Evolutionary conservation across 2,329 filamentous ascomycete genomes (phyloP), one percentile per base, ranked within the genome.

Genomic region (Xylariaceae sp.): DNA sequence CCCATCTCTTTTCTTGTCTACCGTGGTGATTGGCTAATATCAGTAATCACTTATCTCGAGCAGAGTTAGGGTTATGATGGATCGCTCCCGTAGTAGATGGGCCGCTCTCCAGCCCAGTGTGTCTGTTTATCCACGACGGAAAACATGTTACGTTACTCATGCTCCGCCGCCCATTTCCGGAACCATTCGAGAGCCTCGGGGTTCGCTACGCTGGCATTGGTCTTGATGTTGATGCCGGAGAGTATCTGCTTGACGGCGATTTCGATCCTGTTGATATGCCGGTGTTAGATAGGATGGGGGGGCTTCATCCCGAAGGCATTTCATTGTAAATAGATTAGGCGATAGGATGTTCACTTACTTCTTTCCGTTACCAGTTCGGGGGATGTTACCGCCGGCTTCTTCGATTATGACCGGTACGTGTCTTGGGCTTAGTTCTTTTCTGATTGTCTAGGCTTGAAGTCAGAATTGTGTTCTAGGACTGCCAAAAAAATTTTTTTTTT

Each of bases 171-270:
- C 92, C 92, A 97, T 34, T 79, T 73, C 61, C 83, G 80, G 72
- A 96, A 97, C 88, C 90, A 97, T 41, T 89, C 86, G 62, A 99
- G 72, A 61, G 91, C 91, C 62, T 86, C 88, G 1, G 88, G 86
- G 70, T 97, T 97, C 3, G 90, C 89, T n/a, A 97, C 91, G 66
- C 89, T 95, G 0, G 91, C 91, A 47, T 90, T 91, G 0, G 89
- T 94, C 76, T 91, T 91, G 61, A 96, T 84, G 50, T 89, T 83
- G 71, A 91, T 75, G 0, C 91, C 92, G 31, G 89, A 95, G 1
- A 99, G 74, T 44, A 97, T 96, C 72, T 96, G 91, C 76, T 97
- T 97, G 4, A 97, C 92, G 0, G 90, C 89, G 47, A 95, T 91
- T 71, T 99, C 92, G 56, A 99, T 89, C 73, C 86, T 89, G 40